Evolutionary conservation across 2,329 filamentous ascomycete genomes (phyloP).

Genomic region (Penicillium sp.): DNA sequence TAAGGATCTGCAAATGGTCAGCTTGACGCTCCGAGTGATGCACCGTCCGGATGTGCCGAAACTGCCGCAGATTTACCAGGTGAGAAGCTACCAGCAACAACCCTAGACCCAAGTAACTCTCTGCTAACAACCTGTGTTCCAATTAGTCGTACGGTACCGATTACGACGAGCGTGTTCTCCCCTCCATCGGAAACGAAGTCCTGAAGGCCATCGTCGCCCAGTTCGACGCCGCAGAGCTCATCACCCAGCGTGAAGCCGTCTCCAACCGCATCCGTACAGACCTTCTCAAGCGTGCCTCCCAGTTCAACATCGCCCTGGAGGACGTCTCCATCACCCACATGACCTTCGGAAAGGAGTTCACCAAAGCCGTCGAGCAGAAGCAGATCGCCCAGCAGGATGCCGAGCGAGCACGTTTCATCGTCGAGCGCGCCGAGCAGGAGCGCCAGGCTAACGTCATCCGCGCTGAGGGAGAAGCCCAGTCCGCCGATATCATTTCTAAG

Average conservation of each 20-base stretch:
- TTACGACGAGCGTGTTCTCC: constrained; percentile 97
- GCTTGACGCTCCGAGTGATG: constrained; percentile 91
- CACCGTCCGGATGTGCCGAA: constrained; percentile 91
- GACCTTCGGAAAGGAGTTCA: constrained; percentile 99
- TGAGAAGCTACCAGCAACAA: constrained; percentile 37
- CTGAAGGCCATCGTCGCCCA: constrained; percentile 98
- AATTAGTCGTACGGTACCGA: constrained; percentile 88
- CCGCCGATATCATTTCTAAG: constrained; percentile 90
- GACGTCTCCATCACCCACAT: constrained; percentile 99
- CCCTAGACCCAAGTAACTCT: no score
- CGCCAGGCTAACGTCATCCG: constrained; percentile 97
- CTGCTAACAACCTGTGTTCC: background rate
- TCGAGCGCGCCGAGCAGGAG: constrained; percentile 98
- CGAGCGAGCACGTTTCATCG: constrained; percentile 94
- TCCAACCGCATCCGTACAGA: constrained; percentile 91
- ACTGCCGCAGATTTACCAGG: constrained; percentile 98
- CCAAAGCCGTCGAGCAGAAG: constrained; percentile 98
- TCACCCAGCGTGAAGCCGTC: constrained; percentile 97
- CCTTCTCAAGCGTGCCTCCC: constrained; percentile 84
- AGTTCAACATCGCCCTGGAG: constrained; percentile 99
- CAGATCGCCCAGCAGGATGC: constrained; percentile 99
- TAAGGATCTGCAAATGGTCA: constrained; percentile 99
- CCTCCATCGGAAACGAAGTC: constrained; percentile 98
- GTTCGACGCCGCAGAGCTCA: constrained; percentile 97
- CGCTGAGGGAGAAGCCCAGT: constrained; percentile 96